Evolutionary conservation across 345 rosid species (phyloP).

Genomic region (Turnera subulata): DNA sequence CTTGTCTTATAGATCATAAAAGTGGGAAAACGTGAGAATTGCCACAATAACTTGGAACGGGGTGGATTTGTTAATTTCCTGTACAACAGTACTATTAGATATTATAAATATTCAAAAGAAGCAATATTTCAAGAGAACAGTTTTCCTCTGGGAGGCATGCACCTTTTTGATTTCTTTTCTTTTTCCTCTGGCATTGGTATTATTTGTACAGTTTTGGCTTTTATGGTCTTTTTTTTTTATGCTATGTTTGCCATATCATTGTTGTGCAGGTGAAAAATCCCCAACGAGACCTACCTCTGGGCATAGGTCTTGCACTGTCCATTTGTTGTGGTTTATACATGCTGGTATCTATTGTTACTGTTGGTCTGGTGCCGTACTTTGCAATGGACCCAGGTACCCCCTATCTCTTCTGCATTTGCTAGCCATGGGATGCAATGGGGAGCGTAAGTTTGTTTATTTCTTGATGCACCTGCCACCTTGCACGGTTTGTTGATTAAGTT

Average conservation of each 20-base stretch:
- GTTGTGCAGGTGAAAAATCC: conserved; percentile 90
- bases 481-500: not conserved
- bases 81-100: too few relatives aligned
- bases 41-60: too few relatives aligned
- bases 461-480: too few relatives aligned
- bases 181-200: not conserved
- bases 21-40: too few relatives aligned
- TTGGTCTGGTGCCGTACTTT: conserved; percentile 92
- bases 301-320: conserved; percentile 81
- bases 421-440: conserved; percentile 95
- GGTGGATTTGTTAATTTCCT: too few relatives aligned
- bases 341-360: conserved; percentile 89
- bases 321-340: conserved; percentile 87
- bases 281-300: conserved; percentile 91
- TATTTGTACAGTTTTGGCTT: conserved; percentile 12
- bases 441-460: conserved; percentile 53
- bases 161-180: not conserved
- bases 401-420: conserved; percentile 93
- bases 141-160: conserved; percentile 81
- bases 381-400: conserved; percentile 97
- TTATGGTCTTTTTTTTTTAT: too few relatives aligned
- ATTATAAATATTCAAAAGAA: too few relatives aligned
- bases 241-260: too few relatives aligned
- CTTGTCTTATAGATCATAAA: too few relatives aligned
- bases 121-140: too few relatives aligned